Evolutionary conservation across 805 yeast species (phyloP).

Genomic region (Candida odintsovae): DNA sequence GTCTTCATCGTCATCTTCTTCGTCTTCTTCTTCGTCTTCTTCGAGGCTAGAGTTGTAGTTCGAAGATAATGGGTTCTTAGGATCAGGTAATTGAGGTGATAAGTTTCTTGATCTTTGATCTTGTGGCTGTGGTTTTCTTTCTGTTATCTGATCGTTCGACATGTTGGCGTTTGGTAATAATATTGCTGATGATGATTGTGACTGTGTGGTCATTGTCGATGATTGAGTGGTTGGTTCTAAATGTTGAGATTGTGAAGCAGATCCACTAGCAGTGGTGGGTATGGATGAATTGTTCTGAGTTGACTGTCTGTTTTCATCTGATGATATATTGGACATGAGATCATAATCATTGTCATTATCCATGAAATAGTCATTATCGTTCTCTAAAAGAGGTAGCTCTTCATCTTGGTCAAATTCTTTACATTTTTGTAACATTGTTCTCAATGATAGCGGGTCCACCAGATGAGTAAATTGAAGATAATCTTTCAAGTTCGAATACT

Average conservation of each 20-base stretch:
- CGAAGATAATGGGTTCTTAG: not conserved
- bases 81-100: not conserved
- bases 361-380: conserved; percentile 37
- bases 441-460: conserved; percentile 60
- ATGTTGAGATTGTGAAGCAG: conserved; percentile 1
- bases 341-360: conserved; percentile 26
- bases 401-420: conserved; percentile 13
- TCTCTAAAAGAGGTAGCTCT: conserved; percentile 26
- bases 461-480: conserved; percentile 70
- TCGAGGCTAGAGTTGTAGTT: not conserved
- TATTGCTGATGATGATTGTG: not conserved
- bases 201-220: not conserved
- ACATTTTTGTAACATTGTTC: conserved; percentile 25
- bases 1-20: not conserved
- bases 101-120: not conserved
- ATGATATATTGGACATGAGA: conserved; percentile 22
- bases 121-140: not conserved
- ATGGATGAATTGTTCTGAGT: not conserved
- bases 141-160: conserved; percentile 1
- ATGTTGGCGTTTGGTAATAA: not conserved
- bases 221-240: conserved; percentile 9
- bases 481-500: conserved; percentile 76
- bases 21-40: not conserved
- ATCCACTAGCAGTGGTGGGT: not conserved
- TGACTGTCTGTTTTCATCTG: conserved; percentile 11